Evolutionary conservation across 2,329 filamentous ascomycete genomes (phyloP).

Genomic region (Xylariaceae sp.): DNA sequence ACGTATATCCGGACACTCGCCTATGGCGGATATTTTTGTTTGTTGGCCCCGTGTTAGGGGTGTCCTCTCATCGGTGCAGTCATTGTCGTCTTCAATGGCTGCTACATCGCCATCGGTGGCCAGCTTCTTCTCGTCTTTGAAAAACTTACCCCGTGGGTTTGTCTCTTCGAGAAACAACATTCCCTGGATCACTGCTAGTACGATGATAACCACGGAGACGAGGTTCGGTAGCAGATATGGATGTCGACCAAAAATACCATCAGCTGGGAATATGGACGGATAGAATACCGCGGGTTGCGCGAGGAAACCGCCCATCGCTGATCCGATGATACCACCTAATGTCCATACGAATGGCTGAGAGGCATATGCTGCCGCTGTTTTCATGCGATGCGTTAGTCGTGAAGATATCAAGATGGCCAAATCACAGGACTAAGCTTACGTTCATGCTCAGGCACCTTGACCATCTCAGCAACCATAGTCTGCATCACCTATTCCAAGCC

Average conservation of each 20-base stretch:
- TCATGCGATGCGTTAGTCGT: neutral
- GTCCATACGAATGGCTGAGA: slow-evolving; percentile 37
- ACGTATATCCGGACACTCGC: slow-evolving; percentile 29
- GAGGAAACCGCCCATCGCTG: slow-evolving; percentile 36
- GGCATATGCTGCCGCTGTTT: slow-evolving; percentile 32
- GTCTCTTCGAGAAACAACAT: slow-evolving; percentile 53
- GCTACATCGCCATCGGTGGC: slow-evolving; percentile 22
- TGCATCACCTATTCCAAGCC: slow-evolving; percentile 33
- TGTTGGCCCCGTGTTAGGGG: slow-evolving; percentile 21
- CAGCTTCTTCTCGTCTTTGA: neutral
- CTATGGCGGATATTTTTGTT: slow-evolving; percentile 18
- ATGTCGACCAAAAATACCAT: slow-evolving; percentile 51
- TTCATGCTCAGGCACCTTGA: slow-evolving; percentile 39
- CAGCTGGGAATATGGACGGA: slow-evolving; percentile 34
- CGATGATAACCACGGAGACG: slow-evolving; percentile 55
- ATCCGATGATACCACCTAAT: slow-evolving; percentile 35
- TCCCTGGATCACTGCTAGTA: slow-evolving; percentile 58
- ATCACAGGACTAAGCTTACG: slow-evolving; percentile 24
- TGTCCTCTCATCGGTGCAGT: slow-evolving; percentile 29
- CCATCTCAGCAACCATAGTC: slow-evolving; percentile 40
- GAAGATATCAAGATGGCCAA: neutral
- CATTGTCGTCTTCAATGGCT: slow-evolving; percentile 22
- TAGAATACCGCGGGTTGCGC: slow-evolving; percentile 35
- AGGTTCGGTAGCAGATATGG: slow-evolving; percentile 69
- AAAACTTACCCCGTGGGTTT: slow-evolving; percentile 28